Evolutionary conservation across 768 basidiomycete genomes (phyloP).

Genomic region (Chalciporus chontae): DNA sequence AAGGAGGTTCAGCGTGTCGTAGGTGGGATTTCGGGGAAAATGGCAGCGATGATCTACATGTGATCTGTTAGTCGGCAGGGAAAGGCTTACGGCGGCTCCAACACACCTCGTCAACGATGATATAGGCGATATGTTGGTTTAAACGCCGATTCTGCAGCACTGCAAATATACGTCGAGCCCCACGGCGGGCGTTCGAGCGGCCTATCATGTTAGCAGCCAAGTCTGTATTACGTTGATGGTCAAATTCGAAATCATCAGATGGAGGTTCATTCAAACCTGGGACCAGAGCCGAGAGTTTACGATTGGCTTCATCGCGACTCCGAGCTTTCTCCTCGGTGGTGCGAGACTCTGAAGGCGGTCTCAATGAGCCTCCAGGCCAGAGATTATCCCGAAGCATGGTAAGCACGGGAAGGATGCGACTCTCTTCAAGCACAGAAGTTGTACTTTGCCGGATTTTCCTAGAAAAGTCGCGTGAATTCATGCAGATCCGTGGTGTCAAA

Average conservation of each 20-base stretch:
- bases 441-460: constrained; percentile 88
- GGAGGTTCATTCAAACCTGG: constrained; percentile 56
- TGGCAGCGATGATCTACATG: constrained; percentile 50
- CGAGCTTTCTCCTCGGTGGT: constrained; percentile 75
- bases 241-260: background rate
- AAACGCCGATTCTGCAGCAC: constrained; percentile 92
- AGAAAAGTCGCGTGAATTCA: constrained; percentile 4
- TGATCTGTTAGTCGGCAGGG: constrained; percentile 5
- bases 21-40: constrained; percentile 52
- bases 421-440: constrained; percentile 60
- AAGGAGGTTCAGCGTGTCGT: constrained; percentile 6
- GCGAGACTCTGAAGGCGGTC: constrained; percentile 56
- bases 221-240: constrained; percentile 45
- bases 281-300: constrained; percentile 85
- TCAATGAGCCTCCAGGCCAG: constrained; percentile 84
- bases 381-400: constrained; percentile 65
- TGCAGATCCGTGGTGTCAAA: background rate
- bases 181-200: constrained; percentile 90
- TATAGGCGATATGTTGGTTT: constrained; percentile 90
- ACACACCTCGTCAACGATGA: constrained; percentile 83
- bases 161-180: constrained; percentile 88
- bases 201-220: constrained; percentile 98
- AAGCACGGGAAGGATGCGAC: constrained; percentile 66
- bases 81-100: background rate
- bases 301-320: constrained; percentile 84